A percentile compares a stretch with the other conserved stretches of the same genome.
phyloP scores from a whole-genome alignment of 2,329 filamentous ascomycete genomes.

The Ascochyta viciae-villosae region DNA sequence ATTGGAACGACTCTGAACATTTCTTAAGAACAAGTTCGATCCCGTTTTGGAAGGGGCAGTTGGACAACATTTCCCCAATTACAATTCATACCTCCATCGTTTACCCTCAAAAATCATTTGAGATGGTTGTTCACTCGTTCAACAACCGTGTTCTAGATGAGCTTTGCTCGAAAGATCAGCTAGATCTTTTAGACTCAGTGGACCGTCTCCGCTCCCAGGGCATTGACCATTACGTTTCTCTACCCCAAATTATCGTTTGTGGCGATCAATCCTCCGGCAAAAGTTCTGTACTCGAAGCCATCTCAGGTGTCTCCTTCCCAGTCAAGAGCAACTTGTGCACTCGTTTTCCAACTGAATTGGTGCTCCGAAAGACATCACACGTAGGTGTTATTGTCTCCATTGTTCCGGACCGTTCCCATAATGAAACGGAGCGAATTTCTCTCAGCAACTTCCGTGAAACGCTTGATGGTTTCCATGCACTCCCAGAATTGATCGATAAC shows the following conservation, averaged over 20 bases:
- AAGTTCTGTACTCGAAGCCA: conserved; percentile 39
- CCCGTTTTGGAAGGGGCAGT: too few species aligned
- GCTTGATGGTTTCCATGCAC: conserved; percentile 29
- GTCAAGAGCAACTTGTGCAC: conserved; percentile 64
- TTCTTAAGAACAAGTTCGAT: too few species aligned
- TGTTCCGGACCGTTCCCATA: conserved; percentile 25
- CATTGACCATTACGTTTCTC: conserved; percentile 41
- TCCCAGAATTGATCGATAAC: conserved; percentile 50
- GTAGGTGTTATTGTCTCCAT: conserved; percentile 56
- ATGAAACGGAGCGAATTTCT: conserved; percentile 16
- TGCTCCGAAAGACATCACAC: conserved; percentile 54
- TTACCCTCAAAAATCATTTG: too few species aligned
- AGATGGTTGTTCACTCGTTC: not conserved
- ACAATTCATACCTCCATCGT: too few species aligned
- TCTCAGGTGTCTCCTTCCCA: conserved; percentile 65
- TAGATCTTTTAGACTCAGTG: conserved; percentile 60
- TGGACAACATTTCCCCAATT: too few species aligned
- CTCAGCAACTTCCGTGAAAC: conserved; percentile 27
- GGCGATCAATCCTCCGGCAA: conserved; percentile 43
- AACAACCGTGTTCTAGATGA: not conserved
- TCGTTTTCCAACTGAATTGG: conserved; percentile 67
- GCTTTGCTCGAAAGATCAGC: conserved; percentile 21
- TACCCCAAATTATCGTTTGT: conserved; percentile 43
- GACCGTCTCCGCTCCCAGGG: conserved; percentile 54
- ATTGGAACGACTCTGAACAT: too few species aligned